These are phyloP conservation scores for Torulaspora pretoriensis DNA, from an alignment of 1,139 yeast species.

Conservation along the genomic window DNA sequence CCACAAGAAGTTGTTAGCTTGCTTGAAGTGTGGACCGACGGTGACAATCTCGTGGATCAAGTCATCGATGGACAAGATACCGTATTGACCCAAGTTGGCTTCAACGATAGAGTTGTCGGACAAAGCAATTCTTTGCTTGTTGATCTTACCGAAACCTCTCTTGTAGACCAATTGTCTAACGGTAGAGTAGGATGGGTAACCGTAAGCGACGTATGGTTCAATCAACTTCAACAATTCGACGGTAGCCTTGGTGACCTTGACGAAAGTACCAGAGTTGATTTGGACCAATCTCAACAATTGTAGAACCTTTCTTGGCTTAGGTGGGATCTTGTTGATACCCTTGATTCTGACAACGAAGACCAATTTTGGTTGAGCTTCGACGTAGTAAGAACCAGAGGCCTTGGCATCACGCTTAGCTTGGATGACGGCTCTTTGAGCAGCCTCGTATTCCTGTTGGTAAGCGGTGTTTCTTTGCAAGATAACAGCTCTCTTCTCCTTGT, in stretches of 20 bases:
- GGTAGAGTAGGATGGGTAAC: constrained; percentile 97
- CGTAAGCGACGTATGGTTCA: constrained; percentile 99
- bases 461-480: constrained; percentile 97
- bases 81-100: constrained; percentile 91
- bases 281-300: constrained; percentile 97
- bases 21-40: constrained; percentile 99
- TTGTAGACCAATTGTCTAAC: constrained; percentile 96
- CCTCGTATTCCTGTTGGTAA: constrained; percentile 94
- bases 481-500: constrained; percentile 90
- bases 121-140: constrained; percentile 96
- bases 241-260: constrained; percentile 98
- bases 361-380: constrained; percentile 94
- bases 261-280: constrained; percentile 98
- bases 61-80: constrained; percentile 94
- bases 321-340: constrained; percentile 99
- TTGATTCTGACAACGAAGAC: constrained; percentile 98
- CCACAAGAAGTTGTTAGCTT: constrained; percentile 99
- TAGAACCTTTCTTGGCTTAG: constrained; percentile 99
- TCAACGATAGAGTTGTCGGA: constrained; percentile 93
- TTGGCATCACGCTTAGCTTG: constrained; percentile 95
- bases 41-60: constrained; percentile 98
- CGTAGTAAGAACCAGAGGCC: constrained; percentile 94
- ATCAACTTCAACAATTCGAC: constrained; percentile 93
- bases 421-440: constrained; percentile 89
- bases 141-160: constrained; percentile 99